A percentile compares a stretch with the other conserved stretches of the same genome.
phyloP scores from a whole-genome alignment of 2,329 filamentous ascomycete genomes.

The Botrytis deweyae region DNA sequence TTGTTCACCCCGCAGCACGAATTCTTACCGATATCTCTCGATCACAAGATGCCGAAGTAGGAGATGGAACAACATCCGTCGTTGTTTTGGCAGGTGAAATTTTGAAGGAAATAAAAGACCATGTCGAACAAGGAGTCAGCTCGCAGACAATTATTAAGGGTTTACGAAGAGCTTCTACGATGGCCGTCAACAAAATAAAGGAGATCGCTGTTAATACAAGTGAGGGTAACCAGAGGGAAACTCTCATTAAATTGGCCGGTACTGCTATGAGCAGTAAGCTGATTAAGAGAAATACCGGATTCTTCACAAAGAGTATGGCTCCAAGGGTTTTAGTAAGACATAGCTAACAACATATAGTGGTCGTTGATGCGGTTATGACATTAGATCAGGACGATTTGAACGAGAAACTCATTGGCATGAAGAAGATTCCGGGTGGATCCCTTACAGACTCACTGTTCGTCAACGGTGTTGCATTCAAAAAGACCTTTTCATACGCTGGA shows the following conservation, averaged over 20 bases:
- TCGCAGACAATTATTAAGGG: slow-evolving; percentile 98
- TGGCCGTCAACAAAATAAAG: slow-evolving; percentile 98
- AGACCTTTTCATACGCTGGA: slow-evolving; percentile 98
- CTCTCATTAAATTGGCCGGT: slow-evolving; percentile 81
- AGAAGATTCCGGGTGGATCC: slow-evolving; percentile 96
- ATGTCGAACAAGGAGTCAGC: slow-evolving; percentile 95
- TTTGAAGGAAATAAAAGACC: slow-evolving; percentile 92
- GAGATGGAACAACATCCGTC: slow-evolving; percentile 95
- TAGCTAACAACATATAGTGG: slow-evolving; percentile 62
- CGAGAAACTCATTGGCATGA: slow-evolving; percentile 96
- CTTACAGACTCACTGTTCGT: slow-evolving; percentile 96
- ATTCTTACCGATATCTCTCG: slow-evolving; percentile 97
- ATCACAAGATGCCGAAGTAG: slow-evolving; percentile 98
- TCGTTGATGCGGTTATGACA: slow-evolving; percentile 92
- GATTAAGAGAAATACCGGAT: slow-evolving; percentile 93
- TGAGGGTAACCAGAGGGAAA: slow-evolving; percentile 82
- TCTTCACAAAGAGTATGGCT: slow-evolving; percentile 90
- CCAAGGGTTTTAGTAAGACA: background rate
- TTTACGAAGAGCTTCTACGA: slow-evolving; percentile 77
- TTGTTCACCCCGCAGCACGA: slow-evolving; percentile 94
- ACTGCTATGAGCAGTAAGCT: slow-evolving; percentile 99
- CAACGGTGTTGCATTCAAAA: slow-evolving; percentile 98
- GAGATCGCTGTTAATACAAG: slow-evolving; percentile 88
- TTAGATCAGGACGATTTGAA: slow-evolving; percentile 96
- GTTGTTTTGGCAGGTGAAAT: slow-evolving; percentile 98